A percentile compares a stretch with the other conserved stretches of the same genome.
These are phyloP conservation scores for Kwoniella sp. DNA, from an alignment of 768 basidiomycete genomes.

Conservation along the genomic window DNA sequence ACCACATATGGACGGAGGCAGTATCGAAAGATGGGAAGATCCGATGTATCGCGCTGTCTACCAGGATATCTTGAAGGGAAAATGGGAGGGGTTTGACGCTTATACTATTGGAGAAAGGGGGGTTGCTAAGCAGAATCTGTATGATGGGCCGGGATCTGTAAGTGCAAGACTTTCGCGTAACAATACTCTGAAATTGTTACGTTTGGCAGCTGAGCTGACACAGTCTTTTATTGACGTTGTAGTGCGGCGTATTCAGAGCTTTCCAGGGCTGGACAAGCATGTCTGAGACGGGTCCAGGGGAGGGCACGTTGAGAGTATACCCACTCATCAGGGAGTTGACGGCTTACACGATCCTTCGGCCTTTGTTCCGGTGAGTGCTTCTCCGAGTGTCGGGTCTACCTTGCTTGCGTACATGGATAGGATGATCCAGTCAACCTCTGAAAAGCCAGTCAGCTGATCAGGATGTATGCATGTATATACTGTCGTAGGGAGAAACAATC, in stretches of 20 bases:
- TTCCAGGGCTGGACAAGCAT: slow-evolving; percentile 62
- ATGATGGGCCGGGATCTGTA: slow-evolving; percentile 58
- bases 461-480: too few species aligned
- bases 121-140: slow-evolving; percentile 59
- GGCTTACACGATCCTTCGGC: slow-evolving; percentile 67
- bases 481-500: slow-evolving; percentile 3
- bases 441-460: too few species aligned
- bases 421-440: too few species aligned
- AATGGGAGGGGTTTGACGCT: slow-evolving; percentile 46
- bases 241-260: slow-evolving; percentile 57
- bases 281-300: slow-evolving; percentile 62
- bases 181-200: too few species aligned
- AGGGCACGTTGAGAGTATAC: slow-evolving; percentile 69
- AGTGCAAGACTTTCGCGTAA: too few species aligned
- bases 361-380: slow-evolving; percentile 64
- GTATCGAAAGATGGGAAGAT: slow-evolving; percentile 65
- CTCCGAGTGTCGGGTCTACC: too few species aligned
- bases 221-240: neutral
- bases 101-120: slow-evolving; percentile 35
- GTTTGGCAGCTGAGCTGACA: too few species aligned
- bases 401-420: too few species aligned
- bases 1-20: slow-evolving; percentile 69
- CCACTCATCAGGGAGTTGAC: slow-evolving; percentile 64
- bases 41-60: slow-evolving; percentile 37
- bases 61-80: slow-evolving; percentile 64